Percentiles rank a stretch among this genome's conserved stretches.
phyloP scores from a whole-genome alignment of 2,329 filamentous ascomycete species.

The Ilyonectria mors-panacis region DNA sequence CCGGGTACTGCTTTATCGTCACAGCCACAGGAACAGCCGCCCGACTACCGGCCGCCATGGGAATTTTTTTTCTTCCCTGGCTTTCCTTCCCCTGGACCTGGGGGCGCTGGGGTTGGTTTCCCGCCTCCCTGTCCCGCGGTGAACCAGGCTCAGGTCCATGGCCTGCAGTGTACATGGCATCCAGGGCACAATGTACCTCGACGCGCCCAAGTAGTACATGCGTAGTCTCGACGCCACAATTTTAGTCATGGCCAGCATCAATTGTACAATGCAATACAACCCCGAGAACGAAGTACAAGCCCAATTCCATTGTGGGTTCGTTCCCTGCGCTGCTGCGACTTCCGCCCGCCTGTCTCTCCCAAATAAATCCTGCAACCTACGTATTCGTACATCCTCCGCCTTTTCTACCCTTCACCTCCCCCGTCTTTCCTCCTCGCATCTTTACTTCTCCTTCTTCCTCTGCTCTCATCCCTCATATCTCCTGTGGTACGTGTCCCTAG shows the following conservation, averaged over 20 bases:
- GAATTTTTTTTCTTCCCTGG: constrained; percentile 2
- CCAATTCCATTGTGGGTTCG: constrained; percentile 11
- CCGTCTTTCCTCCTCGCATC: constrained; percentile 43
- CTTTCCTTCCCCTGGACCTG: neutral
- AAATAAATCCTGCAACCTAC: constrained; percentile 41
- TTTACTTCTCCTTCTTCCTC: constrained; percentile 37
- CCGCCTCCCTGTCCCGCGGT: constrained; percentile 4
- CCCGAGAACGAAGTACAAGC: constrained; percentile 4
- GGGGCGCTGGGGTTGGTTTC: constrained; percentile 6
- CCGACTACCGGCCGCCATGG: constrained; percentile 21
- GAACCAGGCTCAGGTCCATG: constrained; percentile 3
- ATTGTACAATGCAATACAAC: constrained; percentile 5
- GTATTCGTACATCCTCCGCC: constrained; percentile 51
- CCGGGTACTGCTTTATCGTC: constrained; percentile 35
- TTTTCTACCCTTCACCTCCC: constrained; percentile 50
- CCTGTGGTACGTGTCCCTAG: constrained; percentile 28
- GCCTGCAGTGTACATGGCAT: neutral
- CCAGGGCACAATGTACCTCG: neutral
- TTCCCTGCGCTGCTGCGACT: constrained; percentile 24
- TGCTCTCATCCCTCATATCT: constrained; percentile 31
- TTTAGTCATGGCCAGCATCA: neutral
- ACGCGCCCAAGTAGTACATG: neutral
- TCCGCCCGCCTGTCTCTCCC: constrained; percentile 32
- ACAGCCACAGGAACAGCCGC: constrained; percentile 14
- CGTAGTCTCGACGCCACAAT: neutral